Base-by-base conservation (phyloP, 2,329 filamentous ascomycete species). In the Paraphaeosphaeria minitans region DNA sequence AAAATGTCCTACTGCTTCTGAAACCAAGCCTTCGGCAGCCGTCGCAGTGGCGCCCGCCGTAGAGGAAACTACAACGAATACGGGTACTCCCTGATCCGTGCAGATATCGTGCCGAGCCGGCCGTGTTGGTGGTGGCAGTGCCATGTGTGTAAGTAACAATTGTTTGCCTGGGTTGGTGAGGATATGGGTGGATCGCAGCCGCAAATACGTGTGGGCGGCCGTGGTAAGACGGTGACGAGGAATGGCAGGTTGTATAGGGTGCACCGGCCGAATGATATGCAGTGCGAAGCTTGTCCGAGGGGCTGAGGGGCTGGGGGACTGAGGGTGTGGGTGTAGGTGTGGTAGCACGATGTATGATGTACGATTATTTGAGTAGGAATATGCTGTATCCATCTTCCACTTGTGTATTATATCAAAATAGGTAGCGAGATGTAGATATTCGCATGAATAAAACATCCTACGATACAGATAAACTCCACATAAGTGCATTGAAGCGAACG, bases 1-100 rank as follows among this genome's bases (percentile, higher is more conserved):
- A 31, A 47, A 47, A 47, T 47, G 45, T 47, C 45, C 27, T 31
- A 47, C 45, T 4, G 13, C 45, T 47, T 16, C 45, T 47, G 31
- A 24, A 27, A 47, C 22, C 45, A 47, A 31, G 12, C 45, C 10
- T 31, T 31, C 45, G 24, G 45, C 22, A 24, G 45, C 45, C 24
- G 24, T 1, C 24, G 45, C 24, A 47, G 31, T 24, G 45, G 45
- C 45, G 22, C 22, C 24, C 22, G 45, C 24, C 45, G 22, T 4
- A n/a, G 16, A 12, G 45, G 24, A 13, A 27, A 27, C 3, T 47
- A 47, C 24, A 47, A 27, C 45, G 24, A 47, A 16, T 4, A 31
- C 24, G 45, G 24, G 3, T 47, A 29, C 24, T 27, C 16, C 4
- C 24, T 47, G 2, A 22, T 24, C 6, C 22, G 45, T 12, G 22